Conservation (phyloP, 306 rosid species). For the Pueraria montana region DNA sequence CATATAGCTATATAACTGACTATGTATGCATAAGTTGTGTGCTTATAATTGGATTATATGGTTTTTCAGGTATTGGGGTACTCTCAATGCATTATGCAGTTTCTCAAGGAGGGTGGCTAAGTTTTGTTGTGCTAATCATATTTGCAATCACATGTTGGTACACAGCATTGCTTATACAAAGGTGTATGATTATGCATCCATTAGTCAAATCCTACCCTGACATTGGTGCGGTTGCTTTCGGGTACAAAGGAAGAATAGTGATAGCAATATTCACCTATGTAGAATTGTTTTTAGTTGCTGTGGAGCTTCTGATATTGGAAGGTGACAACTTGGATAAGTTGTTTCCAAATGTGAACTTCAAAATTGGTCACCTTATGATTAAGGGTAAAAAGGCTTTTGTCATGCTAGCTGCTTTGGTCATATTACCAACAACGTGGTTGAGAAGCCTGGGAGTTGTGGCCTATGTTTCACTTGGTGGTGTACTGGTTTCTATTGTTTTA, state of each 20-base stretch:
- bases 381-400: slow-evolving; percentile 60
- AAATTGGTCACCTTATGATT: slow-evolving; percentile 46
- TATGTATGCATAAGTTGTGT: too few species aligned
- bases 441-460: slow-evolving; percentile 64
- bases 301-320: slow-evolving; percentile 72
- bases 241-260: slow-evolving; percentile 59
- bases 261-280: slow-evolving; percentile 62
- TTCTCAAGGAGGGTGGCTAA: slow-evolving; percentile 80
- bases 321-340: too few species aligned
- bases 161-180: too few species aligned
- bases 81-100: slow-evolving; percentile 81
- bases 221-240: slow-evolving; percentile 70
- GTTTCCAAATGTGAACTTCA: slow-evolving; percentile 60
- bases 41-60: too few species aligned
- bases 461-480: slow-evolving; percentile 72
- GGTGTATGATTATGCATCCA: slow-evolving; percentile 65
- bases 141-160: slow-evolving; percentile 68
- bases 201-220: slow-evolving; percentile 62
- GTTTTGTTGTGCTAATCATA: slow-evolving; percentile 55
- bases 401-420: slow-evolving; percentile 55
- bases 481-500: slow-evolving; percentile 61
- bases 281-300: slow-evolving; percentile 63
- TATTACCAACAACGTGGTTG: slow-evolving; percentile 80
- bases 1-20: not conserved
- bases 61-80: slow-evolving; percentile 71